Conservation (phyloP, 2,329 filamentous ascomycete species). For the Beauveria sp. region DNA sequence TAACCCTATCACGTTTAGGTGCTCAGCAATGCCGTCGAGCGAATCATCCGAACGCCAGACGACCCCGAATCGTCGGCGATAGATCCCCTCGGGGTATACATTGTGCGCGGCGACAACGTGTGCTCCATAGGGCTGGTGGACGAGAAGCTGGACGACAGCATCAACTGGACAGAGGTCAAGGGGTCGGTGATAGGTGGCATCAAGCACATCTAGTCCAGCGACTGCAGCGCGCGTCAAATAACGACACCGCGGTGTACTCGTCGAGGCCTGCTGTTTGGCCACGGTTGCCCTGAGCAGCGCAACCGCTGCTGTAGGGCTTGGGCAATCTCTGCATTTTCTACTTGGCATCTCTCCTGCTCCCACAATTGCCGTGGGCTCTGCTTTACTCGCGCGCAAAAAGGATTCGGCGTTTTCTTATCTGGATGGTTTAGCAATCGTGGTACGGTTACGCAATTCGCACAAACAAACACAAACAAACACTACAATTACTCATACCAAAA, state of each 20-base stretch:
- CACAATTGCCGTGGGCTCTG: background rate
- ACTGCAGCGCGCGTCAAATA: background rate
- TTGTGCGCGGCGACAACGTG: slow-evolving; percentile 92
- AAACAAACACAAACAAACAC: background rate
- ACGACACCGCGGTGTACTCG: too few relatives aligned
- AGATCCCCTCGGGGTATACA: slow-evolving; percentile 78
- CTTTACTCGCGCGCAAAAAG: background rate
- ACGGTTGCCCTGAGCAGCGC: background rate
- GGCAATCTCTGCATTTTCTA: background rate
- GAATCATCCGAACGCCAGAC: slow-evolving; percentile 80
- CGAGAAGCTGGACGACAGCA: slow-evolving; percentile 78
- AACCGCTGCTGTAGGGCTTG: background rate
- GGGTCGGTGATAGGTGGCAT: slow-evolving; percentile 77
- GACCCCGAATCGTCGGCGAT: slow-evolving; percentile 75
- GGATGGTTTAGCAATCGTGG: background rate
- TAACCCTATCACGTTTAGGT: slow-evolving; percentile 42
- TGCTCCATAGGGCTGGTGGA: slow-evolving; percentile 85
- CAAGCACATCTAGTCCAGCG: slow-evolving; percentile 54
- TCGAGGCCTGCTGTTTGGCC: background rate
- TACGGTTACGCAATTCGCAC: background rate
- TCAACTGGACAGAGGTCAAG: slow-evolving; percentile 88
- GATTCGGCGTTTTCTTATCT: slow-evolving; percentile 6
- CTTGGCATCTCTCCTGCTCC: background rate
- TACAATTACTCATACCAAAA: background rate
- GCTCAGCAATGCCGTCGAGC: slow-evolving; percentile 73